Percentiles rank a stretch among this genome's conserved stretches.
These are phyloP conservation scores for Podosphaera fusca DNA, from an alignment of 2,329 filamentous ascomycete species.

Conservation along the genomic window DNA sequence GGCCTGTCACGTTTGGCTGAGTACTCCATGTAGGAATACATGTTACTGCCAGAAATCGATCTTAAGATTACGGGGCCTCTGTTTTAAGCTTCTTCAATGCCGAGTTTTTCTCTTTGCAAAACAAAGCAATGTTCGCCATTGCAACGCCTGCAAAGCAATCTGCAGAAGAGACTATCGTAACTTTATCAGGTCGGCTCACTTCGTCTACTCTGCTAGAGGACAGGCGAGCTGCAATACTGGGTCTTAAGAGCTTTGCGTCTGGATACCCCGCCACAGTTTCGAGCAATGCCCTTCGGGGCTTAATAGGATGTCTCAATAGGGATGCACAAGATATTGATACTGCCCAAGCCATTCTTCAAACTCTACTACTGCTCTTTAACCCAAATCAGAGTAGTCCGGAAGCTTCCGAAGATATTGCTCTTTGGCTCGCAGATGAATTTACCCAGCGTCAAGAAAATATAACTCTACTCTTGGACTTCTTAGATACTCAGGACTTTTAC, in stretches of 20 bases:
- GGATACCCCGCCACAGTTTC: slow-evolving; percentile 90
- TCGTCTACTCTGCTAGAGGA: slow-evolving; percentile 88
- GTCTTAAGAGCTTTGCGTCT: slow-evolving; percentile 86
- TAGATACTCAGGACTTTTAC: slow-evolving; percentile 75
- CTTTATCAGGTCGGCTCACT: slow-evolving; percentile 64
- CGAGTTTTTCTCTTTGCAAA: background rate
- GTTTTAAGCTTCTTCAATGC: background rate
- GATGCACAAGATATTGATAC: slow-evolving; percentile 93
- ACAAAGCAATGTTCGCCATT: slow-evolving; percentile 34
- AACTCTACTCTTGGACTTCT: slow-evolving; percentile 65
- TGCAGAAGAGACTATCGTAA: slow-evolving; percentile 80
- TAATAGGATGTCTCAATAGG: slow-evolving; percentile 66
- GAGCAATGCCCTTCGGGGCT: slow-evolving; percentile 67
- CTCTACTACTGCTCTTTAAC: slow-evolving; percentile 74
- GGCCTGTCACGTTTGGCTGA: background rate
- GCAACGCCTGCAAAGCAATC: slow-evolving; percentile 83
- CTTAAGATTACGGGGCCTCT: background rate
- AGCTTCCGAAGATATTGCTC: slow-evolving; percentile 81
- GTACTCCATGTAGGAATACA: no score
- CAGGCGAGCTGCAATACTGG: slow-evolving; percentile 75
- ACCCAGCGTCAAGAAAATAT: slow-evolving; percentile 96
- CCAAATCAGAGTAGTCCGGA: slow-evolving; percentile 55
- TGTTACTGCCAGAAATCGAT: background rate
- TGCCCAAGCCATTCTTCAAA: slow-evolving; percentile 84
- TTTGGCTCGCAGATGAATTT: slow-evolving; percentile 96